Conservation (phyloP, 75 land plant genomes). For the Pinus tabuliformis region DNA sequence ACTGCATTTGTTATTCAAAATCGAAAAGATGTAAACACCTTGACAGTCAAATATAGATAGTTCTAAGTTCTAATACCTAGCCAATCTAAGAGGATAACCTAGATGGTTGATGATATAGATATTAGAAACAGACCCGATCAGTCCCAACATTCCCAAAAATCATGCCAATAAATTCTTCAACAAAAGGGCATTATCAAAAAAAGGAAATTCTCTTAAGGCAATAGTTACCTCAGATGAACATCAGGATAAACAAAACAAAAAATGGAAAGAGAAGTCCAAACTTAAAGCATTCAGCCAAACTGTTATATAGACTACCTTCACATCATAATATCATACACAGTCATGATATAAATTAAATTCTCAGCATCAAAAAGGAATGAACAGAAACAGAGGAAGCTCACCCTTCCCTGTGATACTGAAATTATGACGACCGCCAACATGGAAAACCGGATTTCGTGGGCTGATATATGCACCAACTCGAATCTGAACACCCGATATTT, state of each 20-base stretch:
- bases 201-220: too few relatives aligned
- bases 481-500: conserved; percentile 41
- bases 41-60: too few relatives aligned
- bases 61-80: too few relatives aligned
- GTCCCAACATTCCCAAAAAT: too few relatives aligned
- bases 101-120: too few relatives aligned
- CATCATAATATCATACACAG: not conserved
- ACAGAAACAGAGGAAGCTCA: conserved; percentile 5
- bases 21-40: too few relatives aligned
- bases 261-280: not conserved
- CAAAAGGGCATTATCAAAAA: too few relatives aligned
- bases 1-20: too few relatives aligned
- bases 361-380: not conserved
- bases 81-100: too few relatives aligned
- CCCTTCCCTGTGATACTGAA: conserved; percentile 68
- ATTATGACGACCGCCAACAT: conserved; percentile 47
- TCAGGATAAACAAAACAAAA: not conserved
- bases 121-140: too few relatives aligned
- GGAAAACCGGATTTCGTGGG: conserved; percentile 72
- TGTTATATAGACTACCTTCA: too few relatives aligned
- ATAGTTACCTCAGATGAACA: not conserved
- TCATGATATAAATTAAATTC: not conserved
- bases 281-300: not conserved
- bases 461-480: conserved; percentile 72
- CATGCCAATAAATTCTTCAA: too few relatives aligned